Conservation (phyloP, 2,329 filamentous ascomycete genomes). For the Bimuria novae-zelandiae region DNA sequence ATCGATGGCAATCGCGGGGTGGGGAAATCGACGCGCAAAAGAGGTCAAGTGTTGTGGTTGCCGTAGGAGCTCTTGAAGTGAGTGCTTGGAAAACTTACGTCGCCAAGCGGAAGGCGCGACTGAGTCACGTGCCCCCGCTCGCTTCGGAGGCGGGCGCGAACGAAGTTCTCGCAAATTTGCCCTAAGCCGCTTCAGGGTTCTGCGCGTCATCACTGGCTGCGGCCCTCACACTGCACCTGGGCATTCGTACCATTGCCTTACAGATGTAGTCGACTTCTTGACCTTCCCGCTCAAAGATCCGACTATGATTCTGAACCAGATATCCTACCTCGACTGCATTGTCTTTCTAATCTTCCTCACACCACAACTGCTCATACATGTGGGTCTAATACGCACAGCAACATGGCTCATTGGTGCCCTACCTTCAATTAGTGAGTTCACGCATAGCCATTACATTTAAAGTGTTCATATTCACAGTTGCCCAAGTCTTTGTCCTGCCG, state of each 20-base stretch:
- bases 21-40: neutral
- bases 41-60: neutral
- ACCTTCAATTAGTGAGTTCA: slow-evolving; percentile 68
- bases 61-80: neutral
- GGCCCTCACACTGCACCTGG: neutral
- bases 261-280: neutral
- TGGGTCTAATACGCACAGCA: slow-evolving; percentile 64
- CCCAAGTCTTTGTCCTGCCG: slow-evolving; percentile 63
- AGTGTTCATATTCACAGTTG: slow-evolving; percentile 36
- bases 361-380: slow-evolving; percentile 71
- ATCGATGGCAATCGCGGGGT: neutral
- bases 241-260: neutral
- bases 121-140: neutral
- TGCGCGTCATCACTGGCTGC: slow-evolving; percentile 22
- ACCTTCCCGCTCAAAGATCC: neutral
- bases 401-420: slow-evolving; percentile 64
- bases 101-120: slow-evolving; percentile 5
- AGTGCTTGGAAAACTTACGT: slow-evolving; percentile 3
- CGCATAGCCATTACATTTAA: neutral
- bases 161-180: too few species aligned
- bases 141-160: neutral
- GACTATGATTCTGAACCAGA: slow-evolving; percentile 72
- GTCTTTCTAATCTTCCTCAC: slow-evolving; percentile 73
- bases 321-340: slow-evolving; percentile 76
- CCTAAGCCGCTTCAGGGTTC: slow-evolving; percentile 25